Evolutionary conservation across 208 protist species (phyloP).

Genomic region (Crithidia brevicula): DNA sequence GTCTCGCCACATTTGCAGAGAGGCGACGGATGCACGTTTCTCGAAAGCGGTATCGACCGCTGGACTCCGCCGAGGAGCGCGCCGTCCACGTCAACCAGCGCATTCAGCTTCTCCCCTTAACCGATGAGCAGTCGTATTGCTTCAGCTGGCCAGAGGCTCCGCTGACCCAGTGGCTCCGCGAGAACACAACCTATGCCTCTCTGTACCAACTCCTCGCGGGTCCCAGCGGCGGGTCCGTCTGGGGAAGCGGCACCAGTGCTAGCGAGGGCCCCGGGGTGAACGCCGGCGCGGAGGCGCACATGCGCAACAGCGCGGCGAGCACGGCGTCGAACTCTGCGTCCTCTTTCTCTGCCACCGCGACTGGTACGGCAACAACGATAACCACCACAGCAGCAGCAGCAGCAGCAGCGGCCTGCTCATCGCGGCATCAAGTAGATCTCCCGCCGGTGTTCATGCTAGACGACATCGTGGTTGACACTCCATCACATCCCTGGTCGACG

Average conservation of each 20-base stretch:
- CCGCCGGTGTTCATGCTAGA: slow-evolving; percentile 23
- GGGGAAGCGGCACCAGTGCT: neutral
- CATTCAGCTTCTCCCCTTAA: slow-evolving; percentile 55
- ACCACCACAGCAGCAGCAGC: too few relatives aligned
- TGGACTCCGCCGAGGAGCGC: slow-evolving; percentile 78
- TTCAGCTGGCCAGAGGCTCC: slow-evolving; percentile 82
- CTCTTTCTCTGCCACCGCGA: neutral
- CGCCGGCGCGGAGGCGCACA: too few relatives aligned
- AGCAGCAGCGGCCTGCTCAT: too few relatives aligned
- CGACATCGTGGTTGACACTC: neutral
- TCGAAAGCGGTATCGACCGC: slow-evolving; percentile 76
- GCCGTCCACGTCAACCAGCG: slow-evolving; percentile 49
- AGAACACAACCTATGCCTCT: slow-evolving; percentile 20
- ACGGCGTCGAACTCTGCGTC: neutral
- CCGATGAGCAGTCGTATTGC: slow-evolving; percentile 82
- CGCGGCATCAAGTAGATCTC: slow-evolving; percentile 20
- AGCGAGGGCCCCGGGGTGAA: too few relatives aligned
- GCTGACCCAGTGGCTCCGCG: slow-evolving; percentile 36
- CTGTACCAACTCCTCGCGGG: slow-evolving; percentile 26
- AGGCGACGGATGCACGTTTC: slow-evolving; percentile 40
- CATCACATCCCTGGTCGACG: neutral
- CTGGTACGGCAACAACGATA: too few relatives aligned
- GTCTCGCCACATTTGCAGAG: neutral
- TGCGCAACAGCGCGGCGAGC: too few relatives aligned
- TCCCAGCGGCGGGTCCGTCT: neutral